Evolutionary conservation across 2,329 filamentous ascomycete species (phyloP).

Genomic region (Diaporthe ilicicola): DNA sequence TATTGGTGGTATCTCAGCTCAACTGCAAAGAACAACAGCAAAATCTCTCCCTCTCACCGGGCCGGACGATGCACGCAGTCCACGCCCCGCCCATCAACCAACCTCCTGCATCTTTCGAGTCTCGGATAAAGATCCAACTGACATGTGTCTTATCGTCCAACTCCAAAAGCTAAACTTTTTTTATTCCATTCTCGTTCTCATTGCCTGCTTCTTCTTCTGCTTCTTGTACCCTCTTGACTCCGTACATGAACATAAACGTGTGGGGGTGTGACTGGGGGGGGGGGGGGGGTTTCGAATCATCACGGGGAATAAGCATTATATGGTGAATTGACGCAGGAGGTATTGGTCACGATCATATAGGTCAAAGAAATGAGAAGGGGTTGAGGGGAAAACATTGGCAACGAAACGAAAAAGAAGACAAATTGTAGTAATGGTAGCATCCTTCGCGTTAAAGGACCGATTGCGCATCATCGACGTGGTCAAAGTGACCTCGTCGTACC

Average conservation of each 20-base stretch:
- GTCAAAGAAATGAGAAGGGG: neutral
- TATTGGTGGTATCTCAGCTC: conserved; percentile 34
- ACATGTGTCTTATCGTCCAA: neutral
- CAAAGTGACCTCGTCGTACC: no score
- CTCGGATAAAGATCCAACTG: conserved; percentile 12
- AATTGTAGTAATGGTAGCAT: neutral
- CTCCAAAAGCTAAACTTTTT: neutral
- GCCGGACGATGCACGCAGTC: neutral
- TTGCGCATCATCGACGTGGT: conserved; percentile 22
- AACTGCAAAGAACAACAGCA: conserved; percentile 32
- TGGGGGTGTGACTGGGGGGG: neutral
- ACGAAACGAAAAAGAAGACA: neutral
- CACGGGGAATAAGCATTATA: conserved; percentile 23
- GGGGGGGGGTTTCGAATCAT: neutral
- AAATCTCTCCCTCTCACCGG: conserved; percentile 16
- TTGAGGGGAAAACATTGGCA: neutral
- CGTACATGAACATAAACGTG: conserved; percentile 1
- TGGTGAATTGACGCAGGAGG: neutral
- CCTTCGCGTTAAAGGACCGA: conserved; percentile 7
- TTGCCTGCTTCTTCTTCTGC: neutral
- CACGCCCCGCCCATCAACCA: neutral
- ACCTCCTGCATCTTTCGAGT: neutral
- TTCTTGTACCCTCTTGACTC: neutral
- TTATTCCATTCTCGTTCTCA: neutral
- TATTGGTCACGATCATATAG: conserved; percentile 7